These are phyloP conservation scores for Crucihimalaya himalaica DNA, from an alignment of 345 rosid species.

Conservation along the genomic window DNA sequence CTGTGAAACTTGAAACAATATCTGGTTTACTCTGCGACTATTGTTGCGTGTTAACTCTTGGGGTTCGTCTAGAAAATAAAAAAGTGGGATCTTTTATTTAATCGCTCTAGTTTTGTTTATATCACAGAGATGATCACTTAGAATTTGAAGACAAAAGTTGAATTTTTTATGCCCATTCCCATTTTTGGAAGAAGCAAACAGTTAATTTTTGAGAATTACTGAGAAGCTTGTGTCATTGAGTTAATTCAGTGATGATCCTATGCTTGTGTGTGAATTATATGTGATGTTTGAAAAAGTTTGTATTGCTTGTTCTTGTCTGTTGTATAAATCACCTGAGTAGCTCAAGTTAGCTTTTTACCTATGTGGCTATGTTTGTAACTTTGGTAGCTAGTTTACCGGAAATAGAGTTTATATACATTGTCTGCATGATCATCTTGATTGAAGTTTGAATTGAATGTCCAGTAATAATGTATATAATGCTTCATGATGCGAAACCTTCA, in stretches of 20 bases:
- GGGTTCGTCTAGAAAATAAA: neutral
- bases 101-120: neutral
- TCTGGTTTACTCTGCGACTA: neutral
- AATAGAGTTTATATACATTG: neutral
- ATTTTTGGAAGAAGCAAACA: slow-evolving; percentile 9
- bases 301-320: slow-evolving; percentile 1
- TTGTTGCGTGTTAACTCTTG: neutral
- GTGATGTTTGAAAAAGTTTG: neutral
- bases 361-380: neutral
- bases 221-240: neutral
- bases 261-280: neutral
- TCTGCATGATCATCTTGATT: slow-evolving; percentile 1
- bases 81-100: slow-evolving; percentile 2
- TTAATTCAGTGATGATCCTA: neutral
- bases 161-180: slow-evolving; percentile 15
- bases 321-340: neutral
- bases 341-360: neutral
- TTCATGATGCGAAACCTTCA: slow-evolving; percentile 19
- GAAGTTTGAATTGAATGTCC: neutral
- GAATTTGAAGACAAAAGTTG: neutral
- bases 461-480: neutral
- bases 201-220: neutral
- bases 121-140: slow-evolving; percentile 1
- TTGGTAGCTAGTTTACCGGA: neutral
- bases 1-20: slow-evolving; percentile 4